Base-by-base conservation (phyloP, 192 early-diverging fungal genomes). In the Gamsiella multidivaricata region DNA sequence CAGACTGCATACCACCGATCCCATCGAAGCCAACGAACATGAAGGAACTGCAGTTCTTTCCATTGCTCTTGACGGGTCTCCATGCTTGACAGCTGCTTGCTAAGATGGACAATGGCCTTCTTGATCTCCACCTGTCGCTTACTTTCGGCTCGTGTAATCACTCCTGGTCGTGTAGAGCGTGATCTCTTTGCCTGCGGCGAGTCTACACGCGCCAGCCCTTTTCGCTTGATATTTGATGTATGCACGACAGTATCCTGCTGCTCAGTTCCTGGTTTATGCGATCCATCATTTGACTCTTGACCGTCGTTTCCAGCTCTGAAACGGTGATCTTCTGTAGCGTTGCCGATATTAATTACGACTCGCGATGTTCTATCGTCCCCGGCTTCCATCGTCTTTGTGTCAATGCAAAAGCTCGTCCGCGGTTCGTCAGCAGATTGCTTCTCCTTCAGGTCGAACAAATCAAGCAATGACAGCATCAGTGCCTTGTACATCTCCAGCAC, bases 41-140 rank as follows among this genome's bases (percentile, higher is more conserved):
- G 87, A 37, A 82, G 66, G 72, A 89, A 89, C 58, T 89, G 87
- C 8, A 89, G 61, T 53, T 86, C 80, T 52, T 80, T 89, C 86
- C 86, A 89, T 23, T 72, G 62, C 23, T 87, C 87, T 3, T 82
- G 85, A 37, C 84, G 57, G 9, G 70, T 42, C 52, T 89, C 86
- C 23, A 89, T 42, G 41, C 72, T 76, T 17, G 58, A 36, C 7
- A 76, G 33, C 0, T 62, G 64, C 36, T 76, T 68, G 45, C 72
- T 76, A n/a, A 76, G 45, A 9, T 28, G 26, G 0, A 61, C 50
- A 18, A 76, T 31, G 1, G 57, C 58, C 49, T 43, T 46, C 41
- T 67, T 76, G 43, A 68, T 45, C 11, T 47, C 61, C 23, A 29
- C 22, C 18, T 57, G 54, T 41, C 47, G 71, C 32, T 67, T 80